Evolutionary conservation across 306 rosid genomes (phyloP).

Genomic region (Potentilla sterilis): DNA sequence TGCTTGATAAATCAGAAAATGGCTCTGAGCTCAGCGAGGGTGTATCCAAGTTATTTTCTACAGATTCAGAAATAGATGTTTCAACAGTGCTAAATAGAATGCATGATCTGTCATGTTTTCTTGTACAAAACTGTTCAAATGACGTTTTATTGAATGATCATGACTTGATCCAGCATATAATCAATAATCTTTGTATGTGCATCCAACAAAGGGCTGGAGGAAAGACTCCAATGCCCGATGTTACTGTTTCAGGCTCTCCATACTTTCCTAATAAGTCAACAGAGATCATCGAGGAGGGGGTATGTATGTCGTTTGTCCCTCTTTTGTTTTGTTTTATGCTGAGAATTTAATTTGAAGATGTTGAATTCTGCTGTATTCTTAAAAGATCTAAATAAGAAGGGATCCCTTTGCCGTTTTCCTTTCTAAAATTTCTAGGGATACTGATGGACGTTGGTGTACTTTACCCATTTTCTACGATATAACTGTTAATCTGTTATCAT

Average conservation of each 20-base stretch:
- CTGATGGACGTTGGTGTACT: neutral
- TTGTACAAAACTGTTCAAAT: constrained; percentile 38
- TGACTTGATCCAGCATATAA: constrained; percentile 40
- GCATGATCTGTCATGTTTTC: constrained; percentile 56
- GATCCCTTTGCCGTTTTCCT: neutral
- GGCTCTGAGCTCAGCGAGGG: constrained; percentile 29
- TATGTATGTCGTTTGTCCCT: constrained; percentile 11
- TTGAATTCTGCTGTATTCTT: constrained; percentile 5
- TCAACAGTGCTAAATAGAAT: constrained; percentile 37
- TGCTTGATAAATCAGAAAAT: constrained; percentile 33
- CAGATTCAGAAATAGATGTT: constrained; percentile 44
- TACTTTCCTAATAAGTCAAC: constrained; percentile 31
- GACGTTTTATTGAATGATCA: constrained; percentile 35
- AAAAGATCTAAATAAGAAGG: neutral
- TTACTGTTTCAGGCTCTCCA: constrained; percentile 31
- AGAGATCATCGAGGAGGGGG: constrained; percentile 48
- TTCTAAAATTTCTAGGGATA: constrained; percentile 2
- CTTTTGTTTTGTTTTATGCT: neutral
- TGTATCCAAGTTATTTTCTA: constrained; percentile 39
- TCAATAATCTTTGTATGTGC: constrained; percentile 46
- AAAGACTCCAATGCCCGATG: constrained; percentile 32
- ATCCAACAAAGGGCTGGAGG: constrained; percentile 25
- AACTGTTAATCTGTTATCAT: neutral
- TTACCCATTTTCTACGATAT: neutral
- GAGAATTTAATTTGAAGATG: constrained; percentile 10